A percentile compares a stretch with the other conserved stretches of the same genome.
phyloP scores from a whole-genome alignment of 805 yeast species.

The Ogataea ramenticola region DNA sequence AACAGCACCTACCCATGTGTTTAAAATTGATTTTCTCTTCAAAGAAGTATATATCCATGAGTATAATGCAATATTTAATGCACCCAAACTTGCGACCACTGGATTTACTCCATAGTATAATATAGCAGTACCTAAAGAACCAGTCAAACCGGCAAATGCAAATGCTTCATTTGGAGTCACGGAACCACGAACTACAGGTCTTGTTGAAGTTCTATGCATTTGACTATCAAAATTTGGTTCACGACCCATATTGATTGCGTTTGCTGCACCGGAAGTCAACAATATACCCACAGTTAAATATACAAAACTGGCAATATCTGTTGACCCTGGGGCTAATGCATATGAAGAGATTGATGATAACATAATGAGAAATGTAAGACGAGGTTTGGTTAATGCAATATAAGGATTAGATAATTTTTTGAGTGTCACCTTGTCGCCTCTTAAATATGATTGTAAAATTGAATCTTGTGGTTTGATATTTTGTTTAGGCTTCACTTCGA shows the following conservation, averaged over 20 bases:
- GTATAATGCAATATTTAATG: slow-evolving; percentile 70
- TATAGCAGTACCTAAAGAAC: slow-evolving; percentile 60
- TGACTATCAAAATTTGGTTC: slow-evolving; percentile 83
- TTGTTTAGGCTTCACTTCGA: slow-evolving; percentile 42
- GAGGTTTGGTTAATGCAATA: slow-evolving; percentile 82
- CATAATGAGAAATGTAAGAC: slow-evolving; percentile 80
- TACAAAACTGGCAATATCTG: slow-evolving; percentile 61
- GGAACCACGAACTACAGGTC: slow-evolving; percentile 87
- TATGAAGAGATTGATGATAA: slow-evolving; percentile 89
- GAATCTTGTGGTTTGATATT: slow-evolving; percentile 11
- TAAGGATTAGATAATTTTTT: slow-evolving; percentile 51
- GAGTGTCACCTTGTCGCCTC: slow-evolving; percentile 20
- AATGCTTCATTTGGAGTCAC: slow-evolving; percentile 74
- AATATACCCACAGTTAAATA: slow-evolving; percentile 81
- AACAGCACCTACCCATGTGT: slow-evolving; percentile 98
- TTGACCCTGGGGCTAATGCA: slow-evolving; percentile 82
- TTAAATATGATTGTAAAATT: slow-evolving; percentile 14
- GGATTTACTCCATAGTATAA: slow-evolving; percentile 80
- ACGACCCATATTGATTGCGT: slow-evolving; percentile 94
- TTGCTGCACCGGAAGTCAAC: slow-evolving; percentile 86
- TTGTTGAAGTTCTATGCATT: slow-evolving; percentile 80
- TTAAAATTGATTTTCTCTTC: slow-evolving; percentile 75
- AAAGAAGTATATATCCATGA: slow-evolving; percentile 89
- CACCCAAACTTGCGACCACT: slow-evolving; percentile 76
- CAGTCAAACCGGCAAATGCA: slow-evolving; percentile 69